These are phyloP conservation scores for Tolypocladium sp. DNA, from an alignment of 2,329 filamentous ascomycete genomes.

Conservation along the genomic window DNA sequence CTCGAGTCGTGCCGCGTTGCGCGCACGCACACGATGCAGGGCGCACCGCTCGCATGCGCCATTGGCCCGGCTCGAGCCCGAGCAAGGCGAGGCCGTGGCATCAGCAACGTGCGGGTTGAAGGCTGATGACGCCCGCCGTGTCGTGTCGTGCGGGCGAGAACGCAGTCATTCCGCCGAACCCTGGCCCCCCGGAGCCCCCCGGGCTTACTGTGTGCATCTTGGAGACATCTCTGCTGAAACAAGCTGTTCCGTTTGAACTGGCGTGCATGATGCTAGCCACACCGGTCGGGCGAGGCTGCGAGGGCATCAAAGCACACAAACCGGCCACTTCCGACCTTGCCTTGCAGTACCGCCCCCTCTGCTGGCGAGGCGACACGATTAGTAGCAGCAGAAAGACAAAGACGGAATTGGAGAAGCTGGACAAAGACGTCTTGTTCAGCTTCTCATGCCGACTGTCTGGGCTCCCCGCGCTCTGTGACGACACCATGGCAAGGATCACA, in stretches of 20 bases:
- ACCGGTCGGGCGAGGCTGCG: background rate
- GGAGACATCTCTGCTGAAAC: background rate
- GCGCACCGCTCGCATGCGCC: background rate
- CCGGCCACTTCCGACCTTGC: background rate
- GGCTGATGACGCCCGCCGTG: background rate
- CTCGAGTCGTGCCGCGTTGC: background rate
- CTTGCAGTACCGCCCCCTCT: background rate
- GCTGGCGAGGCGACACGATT: background rate
- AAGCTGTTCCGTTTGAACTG: background rate
- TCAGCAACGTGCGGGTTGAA: background rate
- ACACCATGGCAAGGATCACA: constrained; percentile 3
- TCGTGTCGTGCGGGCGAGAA: background rate
- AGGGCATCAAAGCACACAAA: background rate
- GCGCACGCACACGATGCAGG: background rate
- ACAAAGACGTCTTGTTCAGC: background rate
- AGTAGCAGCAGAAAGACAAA: background rate
- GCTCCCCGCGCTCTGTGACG: constrained; percentile 1
- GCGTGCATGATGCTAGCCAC: background rate
- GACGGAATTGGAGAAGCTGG: background rate
- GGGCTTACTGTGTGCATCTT: background rate
- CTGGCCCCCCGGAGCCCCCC: background rate
- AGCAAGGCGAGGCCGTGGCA: background rate
- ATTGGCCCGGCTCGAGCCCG: background rate
- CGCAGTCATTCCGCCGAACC: background rate
- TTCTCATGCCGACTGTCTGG: background rate